Conservation (phyloP, 257 asterid genomes). For the Marsdenia floribunda region DNA sequence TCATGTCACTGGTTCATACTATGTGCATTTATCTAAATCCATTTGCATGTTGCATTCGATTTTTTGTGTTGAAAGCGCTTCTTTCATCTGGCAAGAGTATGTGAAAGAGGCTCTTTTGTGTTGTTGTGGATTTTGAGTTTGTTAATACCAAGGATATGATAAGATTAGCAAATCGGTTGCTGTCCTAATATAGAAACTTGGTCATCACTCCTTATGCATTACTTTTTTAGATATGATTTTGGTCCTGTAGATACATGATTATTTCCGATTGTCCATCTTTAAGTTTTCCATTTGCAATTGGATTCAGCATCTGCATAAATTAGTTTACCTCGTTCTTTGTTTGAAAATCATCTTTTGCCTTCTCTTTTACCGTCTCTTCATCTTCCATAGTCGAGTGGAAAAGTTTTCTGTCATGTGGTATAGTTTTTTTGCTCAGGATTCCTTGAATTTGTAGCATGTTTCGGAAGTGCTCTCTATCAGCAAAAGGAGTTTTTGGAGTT, state of each 20-base stretch:
- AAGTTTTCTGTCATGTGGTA: not conserved
- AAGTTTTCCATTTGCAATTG: not conserved
- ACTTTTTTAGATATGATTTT: too few species aligned
- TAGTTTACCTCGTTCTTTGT: not conserved
- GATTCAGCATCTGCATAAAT: not conserved
- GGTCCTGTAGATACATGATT: not conserved
- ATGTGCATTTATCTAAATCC: not conserved
- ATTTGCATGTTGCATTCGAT: not conserved
- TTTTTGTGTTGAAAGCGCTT: not conserved
- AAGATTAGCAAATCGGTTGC: not conserved
- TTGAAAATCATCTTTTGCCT: not conserved
- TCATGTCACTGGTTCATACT: not conserved
- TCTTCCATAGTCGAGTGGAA: not conserved
- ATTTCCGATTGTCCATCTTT: not conserved
- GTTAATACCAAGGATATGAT: not conserved
- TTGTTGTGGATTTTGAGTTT: not conserved
- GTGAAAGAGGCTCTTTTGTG: not conserved
- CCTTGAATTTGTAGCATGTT: not conserved
- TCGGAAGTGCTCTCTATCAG: not conserved
- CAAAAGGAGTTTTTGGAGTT: not conserved
- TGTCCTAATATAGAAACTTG: not conserved
- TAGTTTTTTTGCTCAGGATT: not conserved
- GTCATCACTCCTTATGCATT: not conserved
- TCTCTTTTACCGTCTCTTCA: not conserved
- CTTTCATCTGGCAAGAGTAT: not conserved